Evolutionary conservation across 73 alveolate genomes (phyloP), one percentile per base, ranked within the genome.

Genomic region (Symbiodinium pilosum): DNA sequence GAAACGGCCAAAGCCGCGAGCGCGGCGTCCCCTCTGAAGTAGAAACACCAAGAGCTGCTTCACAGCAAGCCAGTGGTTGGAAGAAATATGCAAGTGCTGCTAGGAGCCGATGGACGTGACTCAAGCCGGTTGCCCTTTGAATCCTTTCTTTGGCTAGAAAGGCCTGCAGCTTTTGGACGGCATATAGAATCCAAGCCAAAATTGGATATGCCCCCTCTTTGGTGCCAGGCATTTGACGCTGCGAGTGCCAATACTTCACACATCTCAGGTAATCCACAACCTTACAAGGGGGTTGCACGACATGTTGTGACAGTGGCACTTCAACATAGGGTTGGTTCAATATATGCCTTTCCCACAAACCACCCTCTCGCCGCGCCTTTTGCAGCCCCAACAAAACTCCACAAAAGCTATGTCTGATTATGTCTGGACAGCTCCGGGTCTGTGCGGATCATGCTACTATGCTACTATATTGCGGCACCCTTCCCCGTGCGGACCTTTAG

Each of bases 211-310:
- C 96, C 1, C 96, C 96, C 40, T 91, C 96, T 43, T 91, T 91
- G 38, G 96, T 91, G 44, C 96, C 96, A 32, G 96, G 96, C 24
- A 91, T 91, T 77, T 91, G 87, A 28, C 96, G 96, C 77, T 36
- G 96, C 26, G 96, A 91, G 77, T 91, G 96, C 96, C 96, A 91
- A 40, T 68, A 91, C n/a, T 91, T 91, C 36, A 91, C 56, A 41
- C 77, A 91, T 69, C 96, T 91, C 64, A 91, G 40, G 39, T 41
- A 91, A 34, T 91, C 96, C 41, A 64, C 81, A 20, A 64, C 81
- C 81, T n/a, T n/a, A n/a, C n/a, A n/a, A n/a, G n/a, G n/a, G n/a
- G n/a, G n/a, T n/a, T n/a, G n/a, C n/a, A n/a, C n/a, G n/a, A n/a
- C n/a, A n/a, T n/a, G n/a, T n/a, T n/a, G n/a, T n/a, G n/a, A n/a